phyloP scores from a whole-genome alignment of 768 basidiomycete species.

The Mrakia blollopis region DNA sequence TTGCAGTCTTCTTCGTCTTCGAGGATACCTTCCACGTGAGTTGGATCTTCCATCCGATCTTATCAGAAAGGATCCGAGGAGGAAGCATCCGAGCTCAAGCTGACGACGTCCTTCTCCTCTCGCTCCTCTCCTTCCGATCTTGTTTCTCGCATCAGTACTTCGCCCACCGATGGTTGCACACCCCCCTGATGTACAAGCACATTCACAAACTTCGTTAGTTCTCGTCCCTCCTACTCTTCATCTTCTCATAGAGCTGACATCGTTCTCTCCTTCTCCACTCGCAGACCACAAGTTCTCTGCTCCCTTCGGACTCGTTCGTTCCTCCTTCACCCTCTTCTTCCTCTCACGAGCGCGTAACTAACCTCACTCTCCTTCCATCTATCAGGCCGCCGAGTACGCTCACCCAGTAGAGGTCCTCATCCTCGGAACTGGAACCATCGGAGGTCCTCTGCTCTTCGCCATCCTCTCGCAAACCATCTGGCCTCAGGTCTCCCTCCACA shows the following conservation, averaged over 20 bases:
- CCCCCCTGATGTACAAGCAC: constrained; percentile 54
- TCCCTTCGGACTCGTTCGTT: constrained; percentile 75
- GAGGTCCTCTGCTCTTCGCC: constrained; percentile 68
- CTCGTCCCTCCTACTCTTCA: not conserved
- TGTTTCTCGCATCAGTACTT: constrained; percentile 31
- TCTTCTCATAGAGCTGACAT: not conserved
- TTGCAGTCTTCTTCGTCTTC: constrained; percentile 78
- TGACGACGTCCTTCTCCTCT: not conserved
- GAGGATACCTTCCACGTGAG: constrained; percentile 91
- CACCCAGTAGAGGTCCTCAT: constrained; percentile 96
- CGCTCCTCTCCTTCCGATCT: not conserved
- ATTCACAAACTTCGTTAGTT: constrained; percentile 77
- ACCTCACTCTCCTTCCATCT: constrained; percentile 29
- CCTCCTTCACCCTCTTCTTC: not conserved
- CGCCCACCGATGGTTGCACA: constrained; percentile 88
- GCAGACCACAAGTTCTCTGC: constrained; percentile 86
- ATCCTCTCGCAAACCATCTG: constrained; percentile 47
- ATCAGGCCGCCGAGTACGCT: constrained; percentile 73
- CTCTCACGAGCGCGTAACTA: not conserved
- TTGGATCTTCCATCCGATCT: constrained; percentile 52
- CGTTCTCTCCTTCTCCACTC: not conserved
- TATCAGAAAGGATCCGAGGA: not conserved
- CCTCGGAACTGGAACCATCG: constrained; percentile 84
- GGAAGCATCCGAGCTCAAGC: not conserved
- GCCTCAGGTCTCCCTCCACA: constrained; percentile 69